Evolutionary conservation across 805 yeast species (phyloP), one percentile per base, ranked within the genome.

Genomic region (Wickerhamomyces strasburgensis): DNA sequence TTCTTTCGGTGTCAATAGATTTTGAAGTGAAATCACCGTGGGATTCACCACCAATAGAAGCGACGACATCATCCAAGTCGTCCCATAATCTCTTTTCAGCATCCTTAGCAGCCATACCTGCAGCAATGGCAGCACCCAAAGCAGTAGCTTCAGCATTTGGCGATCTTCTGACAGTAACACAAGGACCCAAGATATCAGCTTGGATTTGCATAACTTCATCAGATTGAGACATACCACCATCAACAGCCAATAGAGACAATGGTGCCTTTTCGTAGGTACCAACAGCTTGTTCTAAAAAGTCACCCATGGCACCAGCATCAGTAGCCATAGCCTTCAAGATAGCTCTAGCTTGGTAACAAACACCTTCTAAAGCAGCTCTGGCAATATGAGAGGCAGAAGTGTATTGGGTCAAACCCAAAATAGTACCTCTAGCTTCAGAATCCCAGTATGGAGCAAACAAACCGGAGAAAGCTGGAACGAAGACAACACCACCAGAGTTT

Each of bases 361-460:
- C 90, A 46, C 96, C 96, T 59, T 90, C 97, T 41, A 89, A 72
- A 10, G 96, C 95, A 4, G 97, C 97, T 47, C 96, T 75, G 8
- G 94, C 94, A 54, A 89, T 80, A 63, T 90, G 97, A 13, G 88
- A 77, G 14, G 93, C 80, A n/a, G 82, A 73, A n/a, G 96, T 83
- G 63, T 78, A 87, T 58, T 87, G 95, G 5, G 96, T 86, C 68
- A 89, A 73, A 27, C 98, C 98, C 58, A 88, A 80, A 31, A 90
- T 84, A 24, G 96, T 82, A 34, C 97, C 98, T 46, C 95, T 77
- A 6, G 96, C 87, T 36, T 84, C 85, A 11, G 89, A 75, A 56
- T 85, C 87, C 98, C 98, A 89, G 65, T 89, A 87, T 15, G 98
- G 98, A 3, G 96, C 95, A 62, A 85, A 89, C 38, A 89, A 68